Conservation (phyloP, 2,329 filamentous ascomycete species). For the Beauveria rudraprayagi region DNA sequence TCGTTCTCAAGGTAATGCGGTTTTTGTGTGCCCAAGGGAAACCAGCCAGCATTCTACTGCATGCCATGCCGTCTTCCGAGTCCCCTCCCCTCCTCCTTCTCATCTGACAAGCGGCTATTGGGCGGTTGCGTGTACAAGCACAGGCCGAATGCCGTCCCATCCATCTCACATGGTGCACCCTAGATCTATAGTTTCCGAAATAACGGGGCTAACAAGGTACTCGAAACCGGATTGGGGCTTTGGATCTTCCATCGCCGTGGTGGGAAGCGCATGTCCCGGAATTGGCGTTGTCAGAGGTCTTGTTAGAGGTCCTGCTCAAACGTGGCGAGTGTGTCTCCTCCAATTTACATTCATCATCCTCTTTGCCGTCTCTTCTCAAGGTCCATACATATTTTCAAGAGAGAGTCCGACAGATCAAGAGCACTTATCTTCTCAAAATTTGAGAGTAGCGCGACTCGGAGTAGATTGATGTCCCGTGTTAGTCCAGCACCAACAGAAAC, state of each 20-base stretch:
- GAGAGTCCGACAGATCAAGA: no score
- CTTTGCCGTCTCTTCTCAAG: neutral
- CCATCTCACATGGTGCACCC: neutral
- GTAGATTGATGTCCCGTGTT: neutral
- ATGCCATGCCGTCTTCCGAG: neutral
- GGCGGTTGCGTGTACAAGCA: neutral
- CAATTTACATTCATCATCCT: neutral
- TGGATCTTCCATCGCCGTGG: neutral
- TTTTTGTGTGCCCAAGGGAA: neutral
- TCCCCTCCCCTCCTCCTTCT: neutral
- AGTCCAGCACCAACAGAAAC: neutral
- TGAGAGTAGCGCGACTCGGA: neutral
- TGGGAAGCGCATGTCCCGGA: neutral
- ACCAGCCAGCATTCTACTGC: neutral
- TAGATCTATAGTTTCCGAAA: conserved; percentile 2
- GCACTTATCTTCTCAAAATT: no score
- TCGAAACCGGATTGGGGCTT: neutral
- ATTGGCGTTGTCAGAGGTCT: conserved; percentile 3
- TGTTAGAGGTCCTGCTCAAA: conserved; percentile 5
- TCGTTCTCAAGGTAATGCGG: neutral
- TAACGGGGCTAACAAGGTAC: neutral
- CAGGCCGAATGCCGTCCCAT: neutral
- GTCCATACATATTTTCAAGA: neutral
- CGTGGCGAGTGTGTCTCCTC: neutral
- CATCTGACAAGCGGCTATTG: neutral